These are phyloP conservation scores for Ceratocystis smalleyi DNA, from an alignment of 2,329 filamentous ascomycete genomes.

Conservation along the genomic window DNA sequence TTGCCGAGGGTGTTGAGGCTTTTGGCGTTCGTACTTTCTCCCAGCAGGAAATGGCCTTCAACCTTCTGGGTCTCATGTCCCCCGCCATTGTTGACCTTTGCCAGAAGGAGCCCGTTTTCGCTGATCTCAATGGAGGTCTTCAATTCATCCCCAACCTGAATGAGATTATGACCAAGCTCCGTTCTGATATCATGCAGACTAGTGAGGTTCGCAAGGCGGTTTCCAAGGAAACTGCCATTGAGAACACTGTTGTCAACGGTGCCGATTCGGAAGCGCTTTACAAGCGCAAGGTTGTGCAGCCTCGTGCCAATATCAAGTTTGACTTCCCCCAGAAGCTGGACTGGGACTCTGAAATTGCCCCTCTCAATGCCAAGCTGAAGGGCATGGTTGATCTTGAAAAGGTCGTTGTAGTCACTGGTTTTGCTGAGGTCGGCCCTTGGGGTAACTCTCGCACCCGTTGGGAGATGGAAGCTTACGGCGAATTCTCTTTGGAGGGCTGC, in stretches of 20 bases:
- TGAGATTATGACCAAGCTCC: constrained; percentile 79
- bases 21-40: constrained; percentile 97
- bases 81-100: constrained; percentile 88
- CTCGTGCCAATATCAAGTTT: constrained; percentile 94
- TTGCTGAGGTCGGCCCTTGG: constrained; percentile 92
- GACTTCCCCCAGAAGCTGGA: constrained; percentile 82
- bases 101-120: constrained; percentile 88
- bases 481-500: constrained; percentile 94
- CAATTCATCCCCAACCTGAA: constrained; percentile 97
- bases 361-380: constrained; percentile 75
- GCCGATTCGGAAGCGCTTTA: constrained; percentile 83
- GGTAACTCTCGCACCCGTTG: constrained; percentile 95
- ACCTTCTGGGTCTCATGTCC: constrained; percentile 89
- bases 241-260: constrained; percentile 95
- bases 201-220: constrained; percentile 88
- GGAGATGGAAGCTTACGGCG: constrained; percentile 97
- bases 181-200: constrained; percentile 87
- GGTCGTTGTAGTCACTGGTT: constrained; percentile 93
- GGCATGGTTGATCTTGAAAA: constrained; percentile 98
- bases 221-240: constrained; percentile 85
- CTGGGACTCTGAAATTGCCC: constrained; percentile 81
- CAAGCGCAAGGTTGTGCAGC: constrained; percentile 85
- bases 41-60: constrained; percentile 99
- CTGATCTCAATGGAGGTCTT: constrained; percentile 90
- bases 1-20: constrained; percentile 90